phyloP scores from a whole-genome alignment of 2,329 filamentous ascomycete genomes.

The Alternaria metachromatica region DNA sequence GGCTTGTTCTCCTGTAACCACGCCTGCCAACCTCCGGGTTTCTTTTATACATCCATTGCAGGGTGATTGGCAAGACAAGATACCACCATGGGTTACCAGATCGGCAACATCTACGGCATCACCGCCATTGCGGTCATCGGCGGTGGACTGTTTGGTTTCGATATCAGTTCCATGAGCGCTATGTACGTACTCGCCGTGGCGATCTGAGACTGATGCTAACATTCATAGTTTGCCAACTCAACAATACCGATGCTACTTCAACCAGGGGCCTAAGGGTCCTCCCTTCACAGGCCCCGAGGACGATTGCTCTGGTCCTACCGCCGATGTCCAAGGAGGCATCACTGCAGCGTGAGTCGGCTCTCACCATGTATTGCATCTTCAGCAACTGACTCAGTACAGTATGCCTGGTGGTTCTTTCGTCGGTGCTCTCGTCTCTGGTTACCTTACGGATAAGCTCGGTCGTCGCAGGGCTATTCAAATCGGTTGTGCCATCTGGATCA shows the following conservation, averaged over 20 bases:
- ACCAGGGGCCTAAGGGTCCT: slow-evolving; percentile 56
- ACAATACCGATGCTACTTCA: slow-evolving; percentile 75
- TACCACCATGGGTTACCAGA: slow-evolving; percentile 41
- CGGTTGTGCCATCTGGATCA: slow-evolving; percentile 60
- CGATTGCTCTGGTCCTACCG: slow-evolving; percentile 59
- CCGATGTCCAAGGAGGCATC: slow-evolving; percentile 69
- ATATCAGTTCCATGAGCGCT: slow-evolving; percentile 75
- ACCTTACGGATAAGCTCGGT: slow-evolving; percentile 64
- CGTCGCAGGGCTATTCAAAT: slow-evolving; percentile 62
- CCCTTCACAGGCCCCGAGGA: slow-evolving; percentile 47
- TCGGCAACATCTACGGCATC: slow-evolving; percentile 66
- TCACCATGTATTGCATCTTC: neutral
- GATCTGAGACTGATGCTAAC: slow-evolving; percentile 33
- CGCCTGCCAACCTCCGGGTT: slow-evolving; percentile 7
- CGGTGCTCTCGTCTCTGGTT: slow-evolving; percentile 67
- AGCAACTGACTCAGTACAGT: neutral
- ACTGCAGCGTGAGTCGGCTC: slow-evolving; percentile 2
- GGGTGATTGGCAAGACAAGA: neutral
- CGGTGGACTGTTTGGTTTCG: slow-evolving; percentile 78
- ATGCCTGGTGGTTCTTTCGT: slow-evolving; percentile 76
- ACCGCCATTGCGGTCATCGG: slow-evolving; percentile 66
- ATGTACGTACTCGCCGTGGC: slow-evolving; percentile 34
- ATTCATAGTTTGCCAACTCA: slow-evolving; percentile 64
- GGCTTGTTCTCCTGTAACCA: neutral
- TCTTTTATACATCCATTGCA: slow-evolving; percentile 3